phyloP scores from a whole-genome alignment of 1,139 yeast genomes.

The Hemisphaericaspora xylofermentans region DNA sequence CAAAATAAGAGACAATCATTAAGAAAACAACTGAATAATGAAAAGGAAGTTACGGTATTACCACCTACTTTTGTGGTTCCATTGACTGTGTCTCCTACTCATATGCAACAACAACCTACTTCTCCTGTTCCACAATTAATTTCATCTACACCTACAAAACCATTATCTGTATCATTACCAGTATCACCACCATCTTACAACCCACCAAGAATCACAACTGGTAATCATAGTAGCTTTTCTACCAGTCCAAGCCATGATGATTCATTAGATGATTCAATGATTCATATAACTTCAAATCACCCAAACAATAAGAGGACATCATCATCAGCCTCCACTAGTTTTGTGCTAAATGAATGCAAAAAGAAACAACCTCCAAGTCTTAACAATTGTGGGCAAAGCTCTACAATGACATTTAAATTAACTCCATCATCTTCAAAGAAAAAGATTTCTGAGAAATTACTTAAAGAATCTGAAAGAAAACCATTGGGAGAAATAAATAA shows the following conservation, averaged over 20 bases:
- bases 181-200: background rate
- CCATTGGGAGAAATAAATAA: constrained; percentile 27
- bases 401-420: constrained; percentile 45
- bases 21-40: constrained; percentile 49
- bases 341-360: constrained; percentile 35
- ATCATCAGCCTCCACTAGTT: too few relatives aligned
- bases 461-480: constrained; percentile 21
- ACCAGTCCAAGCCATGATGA: constrained; percentile 13
- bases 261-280: constrained; percentile 23
- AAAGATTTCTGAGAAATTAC: constrained; percentile 17
- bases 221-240: background rate
- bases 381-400: constrained; percentile 30
- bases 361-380: constrained; percentile 40
- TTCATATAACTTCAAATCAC: constrained; percentile 10
- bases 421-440: constrained; percentile 26
- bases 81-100: background rate
- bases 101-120: constrained; percentile 7
- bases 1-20: constrained; percentile 90
- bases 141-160: constrained; percentile 24
- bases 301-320: too few relatives aligned
- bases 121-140: constrained; percentile 17
- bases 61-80: constrained; percentile 25
- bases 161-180: constrained; percentile 11
- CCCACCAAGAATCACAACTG: background rate
- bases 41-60: constrained; percentile 45